Conservation (phyloP, 75 land plant genomes). For the Selaginella tamariscina region DNA sequence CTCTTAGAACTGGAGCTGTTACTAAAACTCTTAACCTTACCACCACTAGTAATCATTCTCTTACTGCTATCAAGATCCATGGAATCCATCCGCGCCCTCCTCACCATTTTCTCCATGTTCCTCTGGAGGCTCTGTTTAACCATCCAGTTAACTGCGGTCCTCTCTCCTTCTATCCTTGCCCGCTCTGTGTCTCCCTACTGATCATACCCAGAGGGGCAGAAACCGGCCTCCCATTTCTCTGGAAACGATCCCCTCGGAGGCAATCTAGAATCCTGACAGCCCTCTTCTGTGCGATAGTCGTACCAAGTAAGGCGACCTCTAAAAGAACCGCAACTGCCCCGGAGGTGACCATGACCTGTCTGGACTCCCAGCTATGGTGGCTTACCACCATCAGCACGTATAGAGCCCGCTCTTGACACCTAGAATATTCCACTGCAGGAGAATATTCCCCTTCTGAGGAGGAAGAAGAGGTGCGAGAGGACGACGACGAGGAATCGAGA, state of each 20-base stretch:
- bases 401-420: slow-evolving; percentile 81
- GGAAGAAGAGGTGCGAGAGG: background rate
- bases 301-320: slow-evolving; percentile 67
- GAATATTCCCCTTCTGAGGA: slow-evolving; percentile 15
- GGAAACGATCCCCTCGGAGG: slow-evolving; percentile 45
- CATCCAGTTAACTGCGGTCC: slow-evolving; percentile 56
- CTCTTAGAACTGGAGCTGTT: slow-evolving; percentile 62
- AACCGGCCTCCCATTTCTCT: slow-evolving; percentile 26
- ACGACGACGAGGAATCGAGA: background rate
- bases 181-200: slow-evolving; percentile 9
- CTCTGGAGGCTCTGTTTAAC: slow-evolving; percentile 82
- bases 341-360: slow-evolving; percentile 56
- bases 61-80: slow-evolving; percentile 40
- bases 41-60: background rate
- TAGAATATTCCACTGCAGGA: slow-evolving; percentile 51
- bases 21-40: slow-evolving; percentile 36
- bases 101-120: slow-evolving; percentile 66
- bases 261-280: slow-evolving; percentile 70
- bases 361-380: slow-evolving; percentile 45
- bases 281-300: slow-evolving; percentile 70
- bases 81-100: slow-evolving; percentile 65
- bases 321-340: slow-evolving; percentile 50
- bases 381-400: slow-evolving; percentile 82
- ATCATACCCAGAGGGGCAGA: slow-evolving; percentile 11
- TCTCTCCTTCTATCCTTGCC: slow-evolving; percentile 42